These are phyloP conservation scores for Hypoxylon sp. DNA, from an alignment of 2,329 filamentous ascomycete species.

Conservation along the genomic window DNA sequence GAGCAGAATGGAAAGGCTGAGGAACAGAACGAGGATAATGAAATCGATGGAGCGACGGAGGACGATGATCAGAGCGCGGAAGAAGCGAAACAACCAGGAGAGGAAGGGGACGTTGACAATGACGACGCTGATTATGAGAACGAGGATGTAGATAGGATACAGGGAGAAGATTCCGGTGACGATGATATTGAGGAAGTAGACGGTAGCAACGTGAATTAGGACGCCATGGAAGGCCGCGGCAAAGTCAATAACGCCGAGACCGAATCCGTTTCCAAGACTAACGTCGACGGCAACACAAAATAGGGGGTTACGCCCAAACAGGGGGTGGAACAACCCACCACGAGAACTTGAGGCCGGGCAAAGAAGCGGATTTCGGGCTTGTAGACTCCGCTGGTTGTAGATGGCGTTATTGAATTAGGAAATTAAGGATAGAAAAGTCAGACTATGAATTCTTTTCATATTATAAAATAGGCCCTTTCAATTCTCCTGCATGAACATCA, in stretches of 20 bases:
- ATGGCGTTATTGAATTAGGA: not conserved
- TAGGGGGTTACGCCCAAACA: conserved; percentile 33
- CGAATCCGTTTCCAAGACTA: conserved; percentile 4
- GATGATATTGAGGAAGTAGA: conserved; percentile 12
- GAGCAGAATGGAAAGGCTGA: conserved; percentile 46
- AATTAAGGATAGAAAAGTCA: not conserved
- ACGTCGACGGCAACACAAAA: conserved; percentile 27
- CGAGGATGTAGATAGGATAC: conserved; percentile 20
- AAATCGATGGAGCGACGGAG: conserved; percentile 35
- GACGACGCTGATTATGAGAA: conserved; percentile 42
- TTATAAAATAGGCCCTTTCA: too few species aligned
- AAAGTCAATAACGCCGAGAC: conserved; percentile 16
- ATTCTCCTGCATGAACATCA: too few species aligned
- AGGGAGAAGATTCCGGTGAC: conserved; percentile 22
- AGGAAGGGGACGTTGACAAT: conserved; percentile 32
- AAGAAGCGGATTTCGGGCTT: not conserved
- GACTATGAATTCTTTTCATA: not conserved
- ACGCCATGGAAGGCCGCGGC: not conserved
- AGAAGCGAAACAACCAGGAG: not conserved
- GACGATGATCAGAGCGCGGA: conserved; percentile 30
- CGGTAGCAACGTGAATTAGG: conserved; percentile 4
- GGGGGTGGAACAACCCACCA: conserved; percentile 44
- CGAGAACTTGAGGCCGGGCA: conserved; percentile 45
- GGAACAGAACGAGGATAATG: conserved; percentile 32
- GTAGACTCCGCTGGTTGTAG: not conserved